Evolutionary conservation across 1,284 basidiomycete species (phyloP).

Genomic region (Coniferiporia sulphurascens): DNA sequence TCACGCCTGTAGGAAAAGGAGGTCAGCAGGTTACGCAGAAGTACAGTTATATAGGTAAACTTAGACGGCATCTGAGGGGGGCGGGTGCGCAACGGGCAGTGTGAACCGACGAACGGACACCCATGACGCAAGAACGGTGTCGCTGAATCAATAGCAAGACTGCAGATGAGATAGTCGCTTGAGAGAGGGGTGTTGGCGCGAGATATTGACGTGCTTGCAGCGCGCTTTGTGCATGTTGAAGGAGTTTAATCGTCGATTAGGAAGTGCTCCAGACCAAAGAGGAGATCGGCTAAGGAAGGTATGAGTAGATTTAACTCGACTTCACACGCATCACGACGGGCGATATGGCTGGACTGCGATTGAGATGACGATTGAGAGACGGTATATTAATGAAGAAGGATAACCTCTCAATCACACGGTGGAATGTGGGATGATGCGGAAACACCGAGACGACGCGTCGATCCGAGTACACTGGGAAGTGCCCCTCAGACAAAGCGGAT

Average conservation of each 20-base stretch:
- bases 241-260: not conserved
- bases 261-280: not conserved
- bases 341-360: not conserved
- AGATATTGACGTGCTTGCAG: not conserved
- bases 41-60: no score
- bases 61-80: no score
- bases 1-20: no score
- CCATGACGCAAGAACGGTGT: not conserved
- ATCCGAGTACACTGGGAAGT: no score
- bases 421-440: no score
- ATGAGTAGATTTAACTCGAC: not conserved
- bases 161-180: not conserved
- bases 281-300: not conserved
- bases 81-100: no score
- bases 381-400: not conserved
- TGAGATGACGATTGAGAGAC: not conserved
- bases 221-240: not conserved
- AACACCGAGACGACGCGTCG: no score
- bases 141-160: not conserved
- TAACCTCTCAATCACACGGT: no score
- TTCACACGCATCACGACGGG: not conserved
- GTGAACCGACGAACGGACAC: no score
- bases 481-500: not conserved
- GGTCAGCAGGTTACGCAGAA: no score
- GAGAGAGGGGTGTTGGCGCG: not conserved